Conservation (phyloP, 75 land plant genomes). For the Cryptomeria japonica region DNA sequence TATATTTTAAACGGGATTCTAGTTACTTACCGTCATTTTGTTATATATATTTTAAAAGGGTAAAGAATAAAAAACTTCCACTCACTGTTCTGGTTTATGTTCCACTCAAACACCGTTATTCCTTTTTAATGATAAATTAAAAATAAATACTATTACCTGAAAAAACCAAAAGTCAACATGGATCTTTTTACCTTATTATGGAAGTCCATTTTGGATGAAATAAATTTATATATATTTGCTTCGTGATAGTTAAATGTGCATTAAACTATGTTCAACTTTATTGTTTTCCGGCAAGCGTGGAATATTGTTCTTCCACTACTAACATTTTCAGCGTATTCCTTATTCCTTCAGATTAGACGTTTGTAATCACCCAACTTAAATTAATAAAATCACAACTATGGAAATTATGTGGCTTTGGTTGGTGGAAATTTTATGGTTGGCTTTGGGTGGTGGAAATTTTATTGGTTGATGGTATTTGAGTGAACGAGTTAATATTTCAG, state of each 20-base stretch:
- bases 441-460: too few relatives aligned
- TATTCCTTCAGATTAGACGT: background rate
- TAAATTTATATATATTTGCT: background rate
- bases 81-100: background rate
- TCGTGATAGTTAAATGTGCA: background rate
- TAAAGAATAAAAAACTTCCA: background rate
- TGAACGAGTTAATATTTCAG: too few relatives aligned
- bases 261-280: background rate
- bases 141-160: background rate
- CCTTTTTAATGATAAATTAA: too few relatives aligned
- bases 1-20: too few relatives aligned
- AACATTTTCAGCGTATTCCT: too few relatives aligned
- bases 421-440: too few relatives aligned
- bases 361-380: too few relatives aligned
- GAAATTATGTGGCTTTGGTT: too few relatives aligned
- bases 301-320: background rate
- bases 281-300: background rate
- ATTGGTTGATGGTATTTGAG: too few relatives aligned
- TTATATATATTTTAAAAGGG: too few relatives aligned
- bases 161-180: background rate
- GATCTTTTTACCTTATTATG: background rate
- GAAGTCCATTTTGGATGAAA: background rate
- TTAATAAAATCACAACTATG: too few relatives aligned
- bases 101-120: background rate
- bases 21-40: background rate